Percentiles rank a stretch among this genome's conserved stretches.
Conservation (phyloP, 768 basidiomycete genomes). For the Trametes punicea region DNA sequence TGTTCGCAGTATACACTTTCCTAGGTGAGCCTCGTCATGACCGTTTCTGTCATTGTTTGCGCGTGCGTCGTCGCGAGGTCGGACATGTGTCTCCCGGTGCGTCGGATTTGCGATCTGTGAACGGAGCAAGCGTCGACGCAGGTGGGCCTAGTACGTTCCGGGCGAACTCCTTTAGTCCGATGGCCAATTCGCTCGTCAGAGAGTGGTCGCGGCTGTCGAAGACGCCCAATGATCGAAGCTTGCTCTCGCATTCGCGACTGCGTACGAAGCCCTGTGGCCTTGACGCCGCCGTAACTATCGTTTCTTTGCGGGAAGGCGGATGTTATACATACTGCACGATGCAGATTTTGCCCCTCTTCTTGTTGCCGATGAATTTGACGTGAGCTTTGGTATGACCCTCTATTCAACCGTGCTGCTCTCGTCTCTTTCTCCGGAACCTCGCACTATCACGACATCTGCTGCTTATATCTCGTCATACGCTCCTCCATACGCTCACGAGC, state of each 20-base stretch:
- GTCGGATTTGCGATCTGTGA: neutral
- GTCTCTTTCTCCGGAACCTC: neutral
- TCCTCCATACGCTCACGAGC: slow-evolving; percentile 1
- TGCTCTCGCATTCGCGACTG: neutral
- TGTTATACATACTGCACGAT: slow-evolving; percentile 4
- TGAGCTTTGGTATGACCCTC: neutral
- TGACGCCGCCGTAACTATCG: slow-evolving; percentile 5
- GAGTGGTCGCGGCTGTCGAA: neutral
- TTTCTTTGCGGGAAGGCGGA: neutral
- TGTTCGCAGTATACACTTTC: slow-evolving; percentile 26
- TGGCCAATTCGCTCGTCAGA: neutral
- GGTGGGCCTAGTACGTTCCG: slow-evolving; percentile 6
- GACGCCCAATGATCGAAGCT: neutral
- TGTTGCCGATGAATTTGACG: neutral
- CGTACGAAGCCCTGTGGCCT: neutral
- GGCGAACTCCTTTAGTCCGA: slow-evolving; percentile 5
- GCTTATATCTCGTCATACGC: neutral
- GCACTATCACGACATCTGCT: neutral
- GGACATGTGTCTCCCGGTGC: slow-evolving; percentile 1
- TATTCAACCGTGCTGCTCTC: neutral
- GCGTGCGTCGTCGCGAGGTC: neutral
- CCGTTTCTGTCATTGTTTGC: neutral
- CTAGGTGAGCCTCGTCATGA: slow-evolving; percentile 17
- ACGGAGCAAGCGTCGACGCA: neutral
- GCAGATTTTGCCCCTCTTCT: neutral